phyloP scores from a whole-genome alignment of 352 stramenopile genomes.

The Phytophthora cactorum region DNA sequence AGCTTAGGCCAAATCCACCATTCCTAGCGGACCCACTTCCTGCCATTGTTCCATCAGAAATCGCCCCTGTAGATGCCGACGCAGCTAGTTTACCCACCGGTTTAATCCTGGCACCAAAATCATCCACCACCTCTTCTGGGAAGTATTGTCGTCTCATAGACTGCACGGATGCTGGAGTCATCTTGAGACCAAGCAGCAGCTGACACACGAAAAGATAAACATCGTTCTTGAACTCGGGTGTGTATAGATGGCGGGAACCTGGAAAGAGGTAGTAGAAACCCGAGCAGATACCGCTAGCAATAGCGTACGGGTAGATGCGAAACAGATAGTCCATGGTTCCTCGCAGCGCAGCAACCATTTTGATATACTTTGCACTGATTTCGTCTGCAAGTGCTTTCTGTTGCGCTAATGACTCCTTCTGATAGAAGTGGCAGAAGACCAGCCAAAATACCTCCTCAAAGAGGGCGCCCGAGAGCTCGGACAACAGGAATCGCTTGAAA shows the following conservation, averaged over 20 bases:
- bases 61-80: conserved; percentile 15
- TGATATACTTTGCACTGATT: conserved; percentile 82
- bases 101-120: conserved; percentile 48
- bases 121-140: conserved; percentile 77
- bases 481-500: conserved; percentile 87
- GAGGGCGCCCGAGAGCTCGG: conserved; percentile 72
- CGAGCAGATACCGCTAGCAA: conserved; percentile 81
- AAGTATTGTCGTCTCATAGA: conserved; percentile 73
- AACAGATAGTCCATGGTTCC: conserved; percentile 89
- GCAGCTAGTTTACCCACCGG: conserved; percentile 29
- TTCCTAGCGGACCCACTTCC: conserved; percentile 16
- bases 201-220: conserved; percentile 82
- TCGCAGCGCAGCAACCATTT: conserved; percentile 75
- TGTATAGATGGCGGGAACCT: conserved; percentile 87
- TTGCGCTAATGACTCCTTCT: conserved; percentile 70
- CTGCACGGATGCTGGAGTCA: conserved; percentile 71
- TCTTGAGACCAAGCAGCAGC: conserved; percentile 69
- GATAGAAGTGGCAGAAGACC: conserved; percentile 90
- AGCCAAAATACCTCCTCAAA: conserved; percentile 94
- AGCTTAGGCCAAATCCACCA: background rate
- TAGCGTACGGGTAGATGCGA: conserved; percentile 87
- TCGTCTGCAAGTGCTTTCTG: conserved; percentile 72
- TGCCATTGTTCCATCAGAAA: conserved; percentile 6
- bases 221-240: conserved; percentile 80
- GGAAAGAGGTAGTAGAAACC: conserved; percentile 89